Evolutionary conservation across 768 basidiomycete genomes (phyloP), one percentile per base, ranked within the genome.

Genomic region (Termitomyces sp.): DNA sequence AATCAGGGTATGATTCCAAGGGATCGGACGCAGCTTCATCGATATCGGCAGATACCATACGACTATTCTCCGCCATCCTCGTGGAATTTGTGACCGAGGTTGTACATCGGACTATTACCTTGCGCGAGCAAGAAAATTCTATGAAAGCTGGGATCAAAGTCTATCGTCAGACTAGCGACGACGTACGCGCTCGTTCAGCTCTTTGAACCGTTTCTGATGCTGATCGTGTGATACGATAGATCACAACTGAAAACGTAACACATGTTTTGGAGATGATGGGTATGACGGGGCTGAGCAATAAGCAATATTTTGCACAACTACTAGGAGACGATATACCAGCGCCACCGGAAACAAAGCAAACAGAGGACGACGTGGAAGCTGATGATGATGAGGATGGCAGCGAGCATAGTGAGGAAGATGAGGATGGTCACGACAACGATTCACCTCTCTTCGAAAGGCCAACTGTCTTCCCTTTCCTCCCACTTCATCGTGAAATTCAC

Each of bases 141-240:
- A 68, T 87, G 67, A 90, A 90, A 72, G 74, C 76, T 44, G 79
- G 81, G 20, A 82, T 82, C 51, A 88, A 82, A 65, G 86, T 79
- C 7, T 91, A 89, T 87, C 75, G 79, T 51, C 75, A 76, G 13
- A 72, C 71, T 49, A 76, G 77, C 35, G 75, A 81, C 65, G 82
- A 84, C 68, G 75, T 76, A 42, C 44, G 67, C 62, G 32, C 51
- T 33, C 32, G 49, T 20, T 59, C 20, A 33, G 11, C 51, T 46
- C n/a, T 22, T 28, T 22, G 54, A 60, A 28, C 32, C 24, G 13
- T 18, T 61, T 48, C 53, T 46, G 18, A 55, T 55, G 11, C 33
- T 44, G 22, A 56, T 33, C 49, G 15, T 35, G 7, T 35, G 40
- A 11, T 58, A 59, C 62, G 33, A 16, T 61, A 87, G 84, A 75